These are phyloP conservation scores for Cunninghamia lanceolata DNA, from an alignment of 75 land plant genomes.

Conservation along the genomic window DNA sequence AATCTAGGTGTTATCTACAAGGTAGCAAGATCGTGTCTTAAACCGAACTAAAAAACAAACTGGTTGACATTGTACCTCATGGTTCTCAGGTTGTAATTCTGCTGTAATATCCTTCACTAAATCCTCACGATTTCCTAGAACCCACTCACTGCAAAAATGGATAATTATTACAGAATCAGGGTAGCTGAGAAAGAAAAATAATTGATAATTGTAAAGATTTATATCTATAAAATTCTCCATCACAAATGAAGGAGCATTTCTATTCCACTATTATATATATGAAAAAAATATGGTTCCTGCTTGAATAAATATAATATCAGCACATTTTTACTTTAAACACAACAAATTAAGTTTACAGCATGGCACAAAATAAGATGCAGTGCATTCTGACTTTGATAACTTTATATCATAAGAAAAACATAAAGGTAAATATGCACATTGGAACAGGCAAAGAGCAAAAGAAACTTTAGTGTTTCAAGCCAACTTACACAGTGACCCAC, in stretches of 20 bases:
- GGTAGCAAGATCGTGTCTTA: not conserved
- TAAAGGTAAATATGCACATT: not conserved
- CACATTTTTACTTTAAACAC: not conserved
- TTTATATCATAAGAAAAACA: not conserved
- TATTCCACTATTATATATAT: not conserved
- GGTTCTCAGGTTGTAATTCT: slow-evolving; percentile 80
- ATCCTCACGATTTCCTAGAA: slow-evolving; percentile 89
- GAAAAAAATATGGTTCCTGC: not conserved
- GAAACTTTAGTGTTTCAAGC: not conserved
- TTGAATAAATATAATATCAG: not conserved
- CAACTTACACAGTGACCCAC: not conserved
- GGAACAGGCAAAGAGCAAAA: not conserved
- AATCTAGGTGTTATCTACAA: not conserved
- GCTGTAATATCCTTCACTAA: slow-evolving; percentile 78
- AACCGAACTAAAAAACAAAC: not conserved
- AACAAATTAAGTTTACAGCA: not conserved
- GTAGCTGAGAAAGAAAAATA: not conserved
- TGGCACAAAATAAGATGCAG: not conserved
- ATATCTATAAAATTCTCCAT: not conserved
- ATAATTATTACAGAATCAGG: not conserved
- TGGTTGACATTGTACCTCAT: slow-evolving; percentile 57
- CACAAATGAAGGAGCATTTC: not conserved
- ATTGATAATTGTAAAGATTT: not conserved
- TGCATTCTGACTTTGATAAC: not conserved
- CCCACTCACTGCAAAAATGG: slow-evolving; percentile 86